phyloP scores from a whole-genome alignment of 495 filamentous ascomycete species.

The Letharia lupina region DNA sequence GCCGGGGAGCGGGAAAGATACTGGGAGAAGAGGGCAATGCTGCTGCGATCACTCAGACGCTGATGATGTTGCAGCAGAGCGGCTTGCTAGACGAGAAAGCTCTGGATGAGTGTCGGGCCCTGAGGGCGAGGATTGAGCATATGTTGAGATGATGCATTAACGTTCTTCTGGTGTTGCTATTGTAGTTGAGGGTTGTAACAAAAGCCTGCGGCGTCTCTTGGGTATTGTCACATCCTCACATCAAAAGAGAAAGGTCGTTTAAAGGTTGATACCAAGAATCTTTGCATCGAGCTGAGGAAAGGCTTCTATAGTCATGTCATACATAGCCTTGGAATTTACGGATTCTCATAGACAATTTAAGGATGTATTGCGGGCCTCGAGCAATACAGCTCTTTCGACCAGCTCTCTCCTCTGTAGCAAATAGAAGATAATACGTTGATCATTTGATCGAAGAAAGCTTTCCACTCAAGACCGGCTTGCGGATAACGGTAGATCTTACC shows the following conservation, averaged over 20 bases:
- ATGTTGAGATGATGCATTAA: conserved; percentile 33
- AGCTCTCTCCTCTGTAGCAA: neutral
- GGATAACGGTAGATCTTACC: neutral
- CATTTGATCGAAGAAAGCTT: neutral
- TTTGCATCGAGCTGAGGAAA: neutral
- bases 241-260: neutral
- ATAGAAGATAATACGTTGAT: neutral
- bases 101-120: conserved; percentile 30
- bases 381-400: neutral
- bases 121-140: conserved; percentile 40
- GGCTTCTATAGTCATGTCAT: neutral
- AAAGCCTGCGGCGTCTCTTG: conserved; percentile 11
- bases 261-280: neutral
- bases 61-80: conserved; percentile 38
- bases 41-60: conserved; percentile 38
- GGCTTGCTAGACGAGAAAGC: conserved; percentile 1
- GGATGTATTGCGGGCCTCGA: neutral
- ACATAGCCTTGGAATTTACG: neutral
- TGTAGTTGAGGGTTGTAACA: conserved; percentile 14
- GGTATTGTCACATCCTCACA: conserved; percentile 6
- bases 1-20: conserved; percentile 43
- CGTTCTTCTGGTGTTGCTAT: conserved; percentile 9
- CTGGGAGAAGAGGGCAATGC: conserved; percentile 47
- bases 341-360: neutral
- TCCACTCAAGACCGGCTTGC: neutral